phyloP scores from a whole-genome alignment of 495 filamentous ascomycete genomes.

The Penicillium desertorum region DNA sequence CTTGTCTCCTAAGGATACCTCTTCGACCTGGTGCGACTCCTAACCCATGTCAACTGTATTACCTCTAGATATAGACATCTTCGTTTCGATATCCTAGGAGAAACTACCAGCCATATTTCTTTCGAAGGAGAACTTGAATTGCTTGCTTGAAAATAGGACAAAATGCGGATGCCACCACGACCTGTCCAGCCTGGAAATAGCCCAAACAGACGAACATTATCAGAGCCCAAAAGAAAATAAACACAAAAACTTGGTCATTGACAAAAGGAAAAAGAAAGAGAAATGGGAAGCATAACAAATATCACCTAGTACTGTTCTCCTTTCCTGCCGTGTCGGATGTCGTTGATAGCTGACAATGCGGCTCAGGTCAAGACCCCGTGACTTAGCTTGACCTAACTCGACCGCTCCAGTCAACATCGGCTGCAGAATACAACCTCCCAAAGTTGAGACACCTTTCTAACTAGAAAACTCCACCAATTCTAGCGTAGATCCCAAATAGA shows the following conservation, averaged over 20 bases:
- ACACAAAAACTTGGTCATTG: background rate
- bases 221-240: background rate
- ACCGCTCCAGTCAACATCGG: background rate
- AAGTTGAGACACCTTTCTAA: background rate
- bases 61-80: background rate
- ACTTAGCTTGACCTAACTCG: slow-evolving; percentile 6
- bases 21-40: background rate
- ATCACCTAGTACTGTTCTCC: background rate
- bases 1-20: background rate
- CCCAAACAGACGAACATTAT: background rate
- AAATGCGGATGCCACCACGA: background rate
- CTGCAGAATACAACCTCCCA: background rate
- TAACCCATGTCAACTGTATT: background rate
- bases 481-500: background rate
- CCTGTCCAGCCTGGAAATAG: background rate
- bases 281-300: background rate
- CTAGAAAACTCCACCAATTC: background rate
- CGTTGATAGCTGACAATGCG: background rate
- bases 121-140: background rate
- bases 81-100: background rate
- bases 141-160: background rate
- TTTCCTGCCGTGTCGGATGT: background rate
- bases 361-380: background rate
- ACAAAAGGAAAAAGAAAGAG: background rate
- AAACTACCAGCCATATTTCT: background rate